Base-by-base conservation (phyloP, 1,284 basidiomycete genomes). In the Trametes hirsuta region DNA sequence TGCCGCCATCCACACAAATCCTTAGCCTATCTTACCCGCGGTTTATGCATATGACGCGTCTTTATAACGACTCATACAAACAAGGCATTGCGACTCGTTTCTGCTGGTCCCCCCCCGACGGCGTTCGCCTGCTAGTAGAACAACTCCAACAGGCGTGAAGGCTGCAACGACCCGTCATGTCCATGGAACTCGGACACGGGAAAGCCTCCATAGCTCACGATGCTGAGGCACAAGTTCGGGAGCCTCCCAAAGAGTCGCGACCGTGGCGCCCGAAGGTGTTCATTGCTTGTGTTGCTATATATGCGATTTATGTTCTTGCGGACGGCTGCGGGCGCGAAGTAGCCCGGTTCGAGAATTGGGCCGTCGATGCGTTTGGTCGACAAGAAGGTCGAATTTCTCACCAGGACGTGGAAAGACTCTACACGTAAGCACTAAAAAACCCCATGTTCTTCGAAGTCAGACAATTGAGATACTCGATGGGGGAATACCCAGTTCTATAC, bases 401-500 rank as follows among this genome's bases (percentile, higher is more conserved):
- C 34, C 36, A 67, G 46, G 47, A 64, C 25, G 55, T 54, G 2
- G 69, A 71, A 55, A 12, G 39, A 9, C 36, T 69, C n/a, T 71
- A 66, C 62, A 50, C 73, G 73, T 75, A 60, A 61, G 72, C 65
- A 9, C 42, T 3, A 9, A 2, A 10, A 2, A 0, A 21, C 5
- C 12, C 30, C 34, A 8, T 30, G 30, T 0, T 5, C 30, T 2
- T 0, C 5, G 8, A 30, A 8, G 30, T 2, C 4, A 30, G 30
- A 2, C 30, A 30, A 30, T 30, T 51, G 6, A 5, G 4, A 12
- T 15, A 1, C 1, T 18, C 34, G 18, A 24, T 12, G 9, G 15
- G 35, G 24, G n/a, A 49, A 49, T n/a, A 21, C 11, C 34, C 36
- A 88, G 86, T 46, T 82, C 83, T n/a, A 74, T 86, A n/a, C 87